These are phyloP conservation scores for Gossypium trilobum DNA, from an alignment of 441 rosid species.

Conservation along the genomic window DNA sequence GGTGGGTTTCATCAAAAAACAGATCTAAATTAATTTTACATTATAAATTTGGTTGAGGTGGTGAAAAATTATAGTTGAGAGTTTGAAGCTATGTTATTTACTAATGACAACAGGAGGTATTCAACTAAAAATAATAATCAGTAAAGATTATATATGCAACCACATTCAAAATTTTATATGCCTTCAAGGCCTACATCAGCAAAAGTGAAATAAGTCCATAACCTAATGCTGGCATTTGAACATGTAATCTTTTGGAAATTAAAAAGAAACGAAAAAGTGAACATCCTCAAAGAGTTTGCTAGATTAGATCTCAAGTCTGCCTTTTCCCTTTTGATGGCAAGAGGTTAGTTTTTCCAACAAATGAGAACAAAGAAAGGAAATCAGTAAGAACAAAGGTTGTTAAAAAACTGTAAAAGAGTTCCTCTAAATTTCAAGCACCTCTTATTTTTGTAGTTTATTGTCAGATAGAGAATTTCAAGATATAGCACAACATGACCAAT, in stretches of 20 bases:
- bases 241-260: not conserved
- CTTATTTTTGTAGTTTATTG: not conserved
- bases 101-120: not conserved
- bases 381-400: not conserved
- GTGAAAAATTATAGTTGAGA: not conserved
- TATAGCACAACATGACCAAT: not conserved
- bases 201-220: not conserved
- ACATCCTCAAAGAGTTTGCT: not conserved
- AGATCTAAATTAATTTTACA: not conserved
- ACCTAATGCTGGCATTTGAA: not conserved
- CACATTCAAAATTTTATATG: not conserved
- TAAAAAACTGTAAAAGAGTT: not conserved
- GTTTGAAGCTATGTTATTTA: not conserved
- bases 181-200: not conserved
- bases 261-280: not conserved
- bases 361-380: not conserved
- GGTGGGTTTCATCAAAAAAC: not conserved
- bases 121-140: not conserved
- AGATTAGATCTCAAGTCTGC: not conserved
- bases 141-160: not conserved
- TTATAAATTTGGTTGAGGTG: not conserved
- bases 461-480: not conserved
- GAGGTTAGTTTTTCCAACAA: not conserved
- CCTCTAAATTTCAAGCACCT: not conserved
- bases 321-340: not conserved